Evolutionary conservation across 106 monocot species (phyloP).

Genomic region (Platanthera guangdongensis): DNA sequence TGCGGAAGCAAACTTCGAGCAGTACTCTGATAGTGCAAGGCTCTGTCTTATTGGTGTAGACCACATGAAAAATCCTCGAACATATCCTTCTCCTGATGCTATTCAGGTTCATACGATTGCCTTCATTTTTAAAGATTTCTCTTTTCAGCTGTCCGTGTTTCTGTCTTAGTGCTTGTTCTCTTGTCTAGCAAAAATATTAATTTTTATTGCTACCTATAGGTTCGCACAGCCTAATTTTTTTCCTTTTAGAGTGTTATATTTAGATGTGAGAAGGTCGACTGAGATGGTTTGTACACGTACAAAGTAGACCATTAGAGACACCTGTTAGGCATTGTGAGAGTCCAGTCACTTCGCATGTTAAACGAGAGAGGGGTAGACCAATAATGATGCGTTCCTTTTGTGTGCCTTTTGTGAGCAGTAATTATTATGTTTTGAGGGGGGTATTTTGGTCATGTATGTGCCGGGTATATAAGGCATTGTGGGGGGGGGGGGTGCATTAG

Average conservation of each 20-base stretch:
- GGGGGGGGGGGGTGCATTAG: no score
- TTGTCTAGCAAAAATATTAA: not conserved
- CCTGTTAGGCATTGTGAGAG: no score
- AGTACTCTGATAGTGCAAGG: constrained; percentile 70
- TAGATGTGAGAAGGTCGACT: not conserved
- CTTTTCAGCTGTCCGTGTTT: not conserved
- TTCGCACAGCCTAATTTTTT: not conserved
- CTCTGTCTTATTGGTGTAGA: constrained; percentile 93
- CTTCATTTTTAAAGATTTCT: not conserved
- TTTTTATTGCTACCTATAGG: not conserved
- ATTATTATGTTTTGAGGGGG: no score
- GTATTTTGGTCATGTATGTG: no score
- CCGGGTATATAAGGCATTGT: no score
- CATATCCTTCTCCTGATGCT: constrained; percentile 80
- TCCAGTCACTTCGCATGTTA: no score
- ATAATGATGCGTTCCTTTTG: no score
- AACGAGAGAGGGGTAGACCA: no score
- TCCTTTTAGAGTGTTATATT: not conserved
- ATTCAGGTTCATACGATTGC: constrained; percentile 60
- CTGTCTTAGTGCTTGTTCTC: not conserved
- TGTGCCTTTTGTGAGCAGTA: no score
- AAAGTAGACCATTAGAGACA: no score
- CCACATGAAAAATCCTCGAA: constrained; percentile 87
- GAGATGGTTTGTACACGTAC: no score
- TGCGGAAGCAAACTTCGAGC: constrained; percentile 85